Base-by-base conservation (phyloP, 768 basidiomycete species). In the Boletus fagicola region DNA sequence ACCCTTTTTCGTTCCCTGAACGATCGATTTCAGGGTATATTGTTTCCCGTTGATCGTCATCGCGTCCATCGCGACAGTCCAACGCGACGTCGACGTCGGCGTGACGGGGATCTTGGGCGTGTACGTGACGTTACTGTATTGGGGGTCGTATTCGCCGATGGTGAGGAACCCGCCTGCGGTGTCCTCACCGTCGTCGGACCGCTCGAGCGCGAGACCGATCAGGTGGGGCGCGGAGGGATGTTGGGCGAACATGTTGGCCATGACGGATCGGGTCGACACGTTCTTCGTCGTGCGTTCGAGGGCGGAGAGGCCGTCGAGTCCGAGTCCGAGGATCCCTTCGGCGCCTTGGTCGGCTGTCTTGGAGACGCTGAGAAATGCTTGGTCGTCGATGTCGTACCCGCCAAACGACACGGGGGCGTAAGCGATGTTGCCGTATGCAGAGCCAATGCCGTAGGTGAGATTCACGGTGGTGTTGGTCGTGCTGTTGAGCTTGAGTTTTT, bases 201-300 rank as follows among this genome's bases (percentile, higher is more conserved):
- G 75, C 7, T 76, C 69, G 16, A 81, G 71, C 16, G 78, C 72
- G 31, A 81, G 60, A 6, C 75, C 75, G 58, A 81, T 65, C n/a
- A 78, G 72, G 31, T 73, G 76, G 5, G 78, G 73, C 0, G 67
- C 57, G 11, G 61, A 53, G 0, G 74, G 64, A 50, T 75, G 64
- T 56, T 76, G 73, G 0, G 60, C 61, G 54, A 76, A 79, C 33
- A 80, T 65, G 61, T 77, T 80, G 13, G 67, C 62, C 46, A 81
- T 68, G 28, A 77, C 68, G 0, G 80, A 72, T 7, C 51, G 69
- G 2, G 57, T 26, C 0, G 59, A 57, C 1, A 33, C 11, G 39
- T 58, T 61, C 31, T 67, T 67, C 0, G 47, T 38, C n/a, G 54
- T 59, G 40, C 63, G 65, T 49, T 62, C 57, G 16, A 71, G 59